These are phyloP conservation scores for Cryphonectria naterciae DNA, from an alignment of 2,329 filamentous ascomycete genomes.

Conservation along the genomic window DNA sequence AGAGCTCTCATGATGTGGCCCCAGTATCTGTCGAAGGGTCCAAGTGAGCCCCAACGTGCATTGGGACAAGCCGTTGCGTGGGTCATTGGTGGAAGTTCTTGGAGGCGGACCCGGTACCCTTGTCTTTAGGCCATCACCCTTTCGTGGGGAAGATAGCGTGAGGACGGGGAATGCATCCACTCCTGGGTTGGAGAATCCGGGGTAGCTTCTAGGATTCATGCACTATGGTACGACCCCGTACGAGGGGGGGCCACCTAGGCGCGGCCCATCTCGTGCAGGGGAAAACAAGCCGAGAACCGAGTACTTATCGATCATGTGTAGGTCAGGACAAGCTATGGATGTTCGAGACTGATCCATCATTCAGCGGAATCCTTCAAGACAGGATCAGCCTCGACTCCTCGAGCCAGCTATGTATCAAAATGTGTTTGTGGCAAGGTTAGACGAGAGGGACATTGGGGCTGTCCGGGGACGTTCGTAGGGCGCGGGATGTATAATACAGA, in stretches of 20 bases:
- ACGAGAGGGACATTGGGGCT: not conserved
- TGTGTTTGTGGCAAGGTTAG: not conserved
- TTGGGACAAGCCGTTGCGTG: not conserved
- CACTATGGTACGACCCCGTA: constrained; percentile 1
- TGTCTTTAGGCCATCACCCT: not conserved
- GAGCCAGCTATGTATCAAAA: not conserved
- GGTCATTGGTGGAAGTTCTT: constrained; percentile 29
- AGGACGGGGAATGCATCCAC: constrained; percentile 7
- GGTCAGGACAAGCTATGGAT: not conserved
- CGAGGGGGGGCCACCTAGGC: not conserved
- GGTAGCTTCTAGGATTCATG: constrained; percentile 16
- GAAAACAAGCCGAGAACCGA: not conserved
- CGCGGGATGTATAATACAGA: no score
- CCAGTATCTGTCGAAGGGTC: not conserved
- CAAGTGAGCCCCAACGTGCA: not conserved
- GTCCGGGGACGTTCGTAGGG: no score
- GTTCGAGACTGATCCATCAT: not conserved
- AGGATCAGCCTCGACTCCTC: not conserved
- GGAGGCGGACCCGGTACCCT: not conserved
- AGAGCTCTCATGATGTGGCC: constrained; percentile 9
- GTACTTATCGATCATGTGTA: not conserved
- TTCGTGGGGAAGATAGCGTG: constrained; percentile 2
- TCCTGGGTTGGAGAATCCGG: constrained; percentile 25
- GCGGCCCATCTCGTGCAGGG: not conserved
- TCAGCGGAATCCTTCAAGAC: not conserved